These are phyloP conservation scores for Coemansia reversa DNA, from an alignment of 192 early-diverging fungal species.

Conservation along the genomic window DNA sequence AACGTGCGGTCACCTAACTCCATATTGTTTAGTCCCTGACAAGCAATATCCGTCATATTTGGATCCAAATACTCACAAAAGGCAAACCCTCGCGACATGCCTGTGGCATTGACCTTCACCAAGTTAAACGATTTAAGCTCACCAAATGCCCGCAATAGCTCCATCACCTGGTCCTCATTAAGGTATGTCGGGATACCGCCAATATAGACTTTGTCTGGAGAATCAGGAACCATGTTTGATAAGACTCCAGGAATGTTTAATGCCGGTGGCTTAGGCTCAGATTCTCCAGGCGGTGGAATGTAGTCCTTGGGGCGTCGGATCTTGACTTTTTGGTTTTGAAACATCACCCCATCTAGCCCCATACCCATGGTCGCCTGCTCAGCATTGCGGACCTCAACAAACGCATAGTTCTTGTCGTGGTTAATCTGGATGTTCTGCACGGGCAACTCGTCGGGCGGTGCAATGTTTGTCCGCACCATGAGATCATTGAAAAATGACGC, in stretches of 20 bases:
- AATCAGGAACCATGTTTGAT: slow-evolving; percentile 89
- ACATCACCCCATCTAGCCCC: slow-evolving; percentile 90
- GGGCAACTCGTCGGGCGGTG: slow-evolving; percentile 65
- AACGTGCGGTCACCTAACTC: slow-evolving; percentile 90
- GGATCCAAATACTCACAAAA: slow-evolving; percentile 96
- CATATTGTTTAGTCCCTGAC: slow-evolving; percentile 94
- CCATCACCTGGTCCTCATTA: slow-evolving; percentile 90
- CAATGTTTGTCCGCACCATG: slow-evolving; percentile 75
- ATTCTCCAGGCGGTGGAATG: slow-evolving; percentile 56
- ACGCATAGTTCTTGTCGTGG: slow-evolving; percentile 93
- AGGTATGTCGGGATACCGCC: slow-evolving; percentile 88
- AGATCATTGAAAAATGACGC: slow-evolving; percentile 84
- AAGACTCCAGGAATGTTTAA: slow-evolving; percentile 74
- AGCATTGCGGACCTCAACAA: slow-evolving; percentile 89
- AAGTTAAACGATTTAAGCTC: slow-evolving; percentile 89
- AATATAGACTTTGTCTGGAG: slow-evolving; percentile 91
- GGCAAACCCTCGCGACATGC: slow-evolving; percentile 86
- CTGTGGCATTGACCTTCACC: slow-evolving; percentile 77
- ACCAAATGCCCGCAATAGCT: slow-evolving; percentile 92
- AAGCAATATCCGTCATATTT: slow-evolving; percentile 86
- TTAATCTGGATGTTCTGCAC: slow-evolving; percentile 85
- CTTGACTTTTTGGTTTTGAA: slow-evolving; percentile 77
- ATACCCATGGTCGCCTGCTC: slow-evolving; percentile 90
- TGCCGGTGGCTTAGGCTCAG: slow-evolving; percentile 60
- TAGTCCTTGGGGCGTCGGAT: slow-evolving; percentile 97